Evolutionary conservation across 768 basidiomycete species (phyloP).

Genomic region (Leccinum boreale): DNA sequence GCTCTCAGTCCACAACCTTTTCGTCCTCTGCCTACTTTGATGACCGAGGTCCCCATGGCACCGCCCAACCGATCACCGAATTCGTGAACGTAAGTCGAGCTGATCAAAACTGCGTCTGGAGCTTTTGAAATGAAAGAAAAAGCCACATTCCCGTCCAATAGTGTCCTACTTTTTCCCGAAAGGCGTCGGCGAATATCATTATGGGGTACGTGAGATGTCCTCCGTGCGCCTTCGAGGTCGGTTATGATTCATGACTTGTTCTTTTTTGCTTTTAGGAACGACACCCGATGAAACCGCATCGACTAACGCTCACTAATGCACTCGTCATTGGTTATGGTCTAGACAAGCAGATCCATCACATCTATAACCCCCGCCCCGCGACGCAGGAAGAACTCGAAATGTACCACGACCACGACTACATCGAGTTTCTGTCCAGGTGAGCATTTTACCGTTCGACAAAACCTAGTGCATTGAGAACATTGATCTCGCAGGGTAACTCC

Average conservation of each 20-base stretch:
- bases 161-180: constrained; percentile 97
- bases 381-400: constrained; percentile 85
- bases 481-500: constrained; percentile 71
- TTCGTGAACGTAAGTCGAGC: constrained; percentile 59
- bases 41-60: constrained; percentile 67
- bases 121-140: constrained; percentile 21
- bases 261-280: constrained; percentile 60
- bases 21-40: constrained; percentile 73
- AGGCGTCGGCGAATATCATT: constrained; percentile 93
- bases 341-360: constrained; percentile 91
- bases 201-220: constrained; percentile 67
- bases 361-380: constrained; percentile 85
- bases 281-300: constrained; percentile 98
- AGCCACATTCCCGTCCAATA: constrained; percentile 54
- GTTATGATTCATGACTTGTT: neutral
- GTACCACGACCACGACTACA: constrained; percentile 94
- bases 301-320: constrained; percentile 93
- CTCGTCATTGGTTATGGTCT: constrained; percentile 95
- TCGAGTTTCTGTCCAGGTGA: constrained; percentile 91
- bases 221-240: neutral
- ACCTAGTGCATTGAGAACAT: neutral
- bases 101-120: neutral
- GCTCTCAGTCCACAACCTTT: constrained; percentile 51
- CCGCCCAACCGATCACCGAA: constrained; percentile 78
- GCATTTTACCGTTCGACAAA: constrained; percentile 16